Evolutionary conservation across 2,329 filamentous ascomycete species (phyloP), one percentile per base, ranked within the genome.

Genomic region (Aspergillus sojae): DNA sequence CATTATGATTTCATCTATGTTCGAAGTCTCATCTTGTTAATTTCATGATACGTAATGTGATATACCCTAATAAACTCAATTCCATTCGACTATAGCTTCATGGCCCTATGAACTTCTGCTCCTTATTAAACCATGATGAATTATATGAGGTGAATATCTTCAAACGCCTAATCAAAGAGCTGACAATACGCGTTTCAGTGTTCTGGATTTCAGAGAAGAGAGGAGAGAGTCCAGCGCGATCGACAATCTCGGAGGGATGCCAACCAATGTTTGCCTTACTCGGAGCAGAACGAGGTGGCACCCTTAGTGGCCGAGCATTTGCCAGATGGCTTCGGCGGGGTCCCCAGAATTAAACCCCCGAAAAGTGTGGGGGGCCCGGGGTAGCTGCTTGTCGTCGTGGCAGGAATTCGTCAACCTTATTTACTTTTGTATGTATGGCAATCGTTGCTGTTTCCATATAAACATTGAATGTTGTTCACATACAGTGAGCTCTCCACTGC

Each of bases 101-200:
- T 9, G 19, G 1, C 19, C 3, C 3, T 9, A 4, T 7, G 6
- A 41, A 1, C 2, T 1, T 3, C 6, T n/a, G 9, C 39, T 41
- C 39, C 0, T 41, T 10, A 6, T 9, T 19, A n/a, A 41, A 41
- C 7, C 39, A 41, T 1, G 16, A 10, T 41, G 39, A 10, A 19
- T n/a, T 41, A n/a, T 1, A 9, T 9, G 39, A n/a, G 2, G 6
- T 1, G 5, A n/a, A n/a, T 16, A 36, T 5, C 39, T 41, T 41
- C 39, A n/a, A 41, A 3, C 5, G 4, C 2, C 7, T 9, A 41
- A 10, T 41, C 4, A 5, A 48, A 26, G 4, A 9, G 1, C 5
- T 4, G 36, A 41, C 21, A 48, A 23, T 48, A 23, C 21, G 12
- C 5, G 11, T 26, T 48, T 48, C 21, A 23, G 45, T 48, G 12